Base-by-base conservation (phyloP, 768 basidiomycete genomes). In the Leccinum arenicola region DNA sequence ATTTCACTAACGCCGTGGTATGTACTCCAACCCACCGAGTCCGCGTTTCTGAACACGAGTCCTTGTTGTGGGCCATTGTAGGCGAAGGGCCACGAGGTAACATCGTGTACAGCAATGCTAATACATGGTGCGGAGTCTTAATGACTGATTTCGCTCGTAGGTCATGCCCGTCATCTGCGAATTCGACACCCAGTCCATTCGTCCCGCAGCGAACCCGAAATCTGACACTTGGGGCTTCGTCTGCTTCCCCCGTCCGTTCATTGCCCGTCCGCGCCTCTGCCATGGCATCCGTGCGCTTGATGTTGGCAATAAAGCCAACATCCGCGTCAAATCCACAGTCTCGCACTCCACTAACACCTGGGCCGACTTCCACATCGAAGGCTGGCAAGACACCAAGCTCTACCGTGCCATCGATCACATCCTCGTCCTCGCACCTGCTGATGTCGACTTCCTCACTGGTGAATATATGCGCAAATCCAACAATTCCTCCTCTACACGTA, bases 201-300 rank as follows among this genome's bases (percentile, higher is more conserved):
- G 5, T 40, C 35, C 40, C 17, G 0, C 8, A 35, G 9, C 21
- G 36, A 19, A 52, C 12, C 58, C 64, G 12, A 45, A 25, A 11
- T 10, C 21, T 14, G 63, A 67, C 50, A 67, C 60, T 25, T 15
- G 21, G 1, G 55, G 8, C 27, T 58, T 29, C 14, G 6, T 66
- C 19, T 51, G 8, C 12, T 68, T 67, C 38, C 59, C 66, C 33
- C 58, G 49, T 51, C 52, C 19, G 7, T 50, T 67, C 19, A 36
- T 65, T 19, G 52, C 64, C 17, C 63, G n/a, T 45, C 66, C 66
- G 7, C 63, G 66, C 33, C 40, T 68, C 36, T 14, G 63, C 3
- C 63, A 68, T 4, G 66, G 66, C 6, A 7, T 67, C 23, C 58
- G 58, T 25, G 0, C 0, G 6, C 38, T 67, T 3, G 66, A 68